Base-by-base conservation (phyloP, 129 eudicot genomes). In the Helichrysum umbraculigerum region DNA sequence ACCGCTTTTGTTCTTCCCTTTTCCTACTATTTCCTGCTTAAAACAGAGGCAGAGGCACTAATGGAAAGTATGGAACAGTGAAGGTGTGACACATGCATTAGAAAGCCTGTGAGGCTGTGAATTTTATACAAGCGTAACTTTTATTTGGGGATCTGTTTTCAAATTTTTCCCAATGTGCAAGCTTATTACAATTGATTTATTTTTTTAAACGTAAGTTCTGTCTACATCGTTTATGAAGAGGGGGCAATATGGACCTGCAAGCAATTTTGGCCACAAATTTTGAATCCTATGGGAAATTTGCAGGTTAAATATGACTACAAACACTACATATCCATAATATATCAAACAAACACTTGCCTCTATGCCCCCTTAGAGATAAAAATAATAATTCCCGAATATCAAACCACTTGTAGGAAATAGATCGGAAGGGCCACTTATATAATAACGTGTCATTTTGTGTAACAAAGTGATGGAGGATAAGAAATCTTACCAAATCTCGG, bases 401-500 rank as follows among this genome's bases (percentile, higher is more conserved):
- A 30, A 71, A 62, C 25, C 19, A 29, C n/a, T 71, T 8, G 33
- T 11, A 37, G 11, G 37, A 20, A 21, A 34, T 9, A 3, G 12
- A 37, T 30, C 6, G 70, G 35, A 37, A 37, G 9, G 42, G 37
- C 42, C 42, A 37, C 9, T 37, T 7, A 35, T 6, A 37, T 37
- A 37, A 7, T 37, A 6, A 37, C 10, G 6, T 37, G 9, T 7
- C 42, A 37, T 37, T 37, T 7, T 37, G 10, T 7, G 42, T 51
- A 54, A 74, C 16, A 16, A n/a, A 25, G 61, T 74, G 11, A 62
- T 10, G 16, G 39, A 58, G 60, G 41, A 33, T 2, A 64, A 61
- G 63, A 80, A 75, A 83, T 72, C 91, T 91, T 86, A 91, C 97
- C 96, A 91, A 84, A 87, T 92, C 93, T 58, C 88, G 89, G 70